phyloP scores from a whole-genome alignment of 2,329 filamentous ascomycete species.

The Ploettnerulaceae sp. region DNA sequence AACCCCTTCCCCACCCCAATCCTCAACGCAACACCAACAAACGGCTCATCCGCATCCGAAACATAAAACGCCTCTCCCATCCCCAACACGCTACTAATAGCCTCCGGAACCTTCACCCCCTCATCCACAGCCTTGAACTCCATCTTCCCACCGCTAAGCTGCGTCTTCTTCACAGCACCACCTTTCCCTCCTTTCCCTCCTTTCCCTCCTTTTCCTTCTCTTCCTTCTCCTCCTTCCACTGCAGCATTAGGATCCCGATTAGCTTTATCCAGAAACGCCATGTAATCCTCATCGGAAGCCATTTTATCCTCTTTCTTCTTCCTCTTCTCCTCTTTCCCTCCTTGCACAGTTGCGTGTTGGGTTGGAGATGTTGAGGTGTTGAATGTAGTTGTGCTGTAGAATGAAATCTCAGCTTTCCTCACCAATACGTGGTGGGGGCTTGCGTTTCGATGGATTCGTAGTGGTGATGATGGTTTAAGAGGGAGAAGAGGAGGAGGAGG shows the following conservation, averaged over 20 bases:
- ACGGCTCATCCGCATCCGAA: conserved; percentile 82
- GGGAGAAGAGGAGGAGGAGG: neutral
- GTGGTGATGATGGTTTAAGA: no score
- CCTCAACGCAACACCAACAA: conserved; percentile 67
- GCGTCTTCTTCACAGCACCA: no score
- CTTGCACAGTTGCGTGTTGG: neutral
- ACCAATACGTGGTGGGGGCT: no score
- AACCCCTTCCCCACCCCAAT: conserved; percentile 49
- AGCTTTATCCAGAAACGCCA: conserved; percentile 80
- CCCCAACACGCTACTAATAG: conserved; percentile 42
- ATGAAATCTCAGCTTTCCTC: neutral
- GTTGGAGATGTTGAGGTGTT: neutral
- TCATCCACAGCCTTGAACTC: conserved; percentile 49
- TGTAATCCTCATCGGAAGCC: conserved; percentile 78
- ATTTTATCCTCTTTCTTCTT: conserved; percentile 38
- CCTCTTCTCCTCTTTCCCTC: neutral
- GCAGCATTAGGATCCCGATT: conserved; percentile 72
- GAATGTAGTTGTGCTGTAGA: neutral
- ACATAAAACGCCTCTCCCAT: conserved; percentile 61
- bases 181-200: no score
- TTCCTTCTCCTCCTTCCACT: conserved; percentile 34
- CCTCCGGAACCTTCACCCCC: conserved; percentile 55
- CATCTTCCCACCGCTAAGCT: conserved; percentile 26
- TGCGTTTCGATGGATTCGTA: no score
- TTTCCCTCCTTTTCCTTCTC: no score